Conservation (phyloP, 2,329 filamentous ascomycete species). For the Ciborinia camelliae region DNA sequence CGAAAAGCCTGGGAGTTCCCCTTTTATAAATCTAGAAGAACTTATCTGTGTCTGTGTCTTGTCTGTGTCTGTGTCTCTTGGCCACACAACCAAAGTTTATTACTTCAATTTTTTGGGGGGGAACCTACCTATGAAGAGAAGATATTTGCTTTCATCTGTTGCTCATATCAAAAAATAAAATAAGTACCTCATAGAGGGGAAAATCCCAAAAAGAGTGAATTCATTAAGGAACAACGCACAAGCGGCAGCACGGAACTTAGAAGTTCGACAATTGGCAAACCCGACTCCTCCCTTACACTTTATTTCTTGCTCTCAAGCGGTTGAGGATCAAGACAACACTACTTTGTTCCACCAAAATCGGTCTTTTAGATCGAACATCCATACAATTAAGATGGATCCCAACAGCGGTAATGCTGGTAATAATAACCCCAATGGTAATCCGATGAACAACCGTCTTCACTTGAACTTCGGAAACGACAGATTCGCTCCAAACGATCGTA, state of each 20-base stretch:
- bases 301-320: background rate
- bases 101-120: background rate
- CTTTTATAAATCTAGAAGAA: slow-evolving; percentile 1
- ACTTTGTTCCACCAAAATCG: slow-evolving; percentile 2
- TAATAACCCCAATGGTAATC: slow-evolving; percentile 22
- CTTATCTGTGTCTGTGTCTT: background rate
- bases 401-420: slow-evolving; percentile 21
- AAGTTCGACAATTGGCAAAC: slow-evolving; percentile 1
- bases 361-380: background rate
- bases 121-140: background rate
- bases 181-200: background rate
- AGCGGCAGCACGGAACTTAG: slow-evolving; percentile 3
- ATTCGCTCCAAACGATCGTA: slow-evolving; percentile 62
- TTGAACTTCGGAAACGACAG: slow-evolving; percentile 46
- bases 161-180: background rate
- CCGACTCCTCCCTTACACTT: slow-evolving; percentile 6
- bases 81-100: background rate
- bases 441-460: slow-evolving; percentile 32
- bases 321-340: slow-evolving; percentile 16
- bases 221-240: background rate
- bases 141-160: background rate
- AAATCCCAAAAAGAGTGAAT: slow-evolving; percentile 4
- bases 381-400: slow-evolving; percentile 18
- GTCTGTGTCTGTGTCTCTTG: too few species aligned
- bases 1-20: background rate